A percentile compares a stretch with the other conserved stretches of the same genome.
phyloP scores from a whole-genome alignment of 23 red algal species.

The Gracilaria gracilis region DNA sequence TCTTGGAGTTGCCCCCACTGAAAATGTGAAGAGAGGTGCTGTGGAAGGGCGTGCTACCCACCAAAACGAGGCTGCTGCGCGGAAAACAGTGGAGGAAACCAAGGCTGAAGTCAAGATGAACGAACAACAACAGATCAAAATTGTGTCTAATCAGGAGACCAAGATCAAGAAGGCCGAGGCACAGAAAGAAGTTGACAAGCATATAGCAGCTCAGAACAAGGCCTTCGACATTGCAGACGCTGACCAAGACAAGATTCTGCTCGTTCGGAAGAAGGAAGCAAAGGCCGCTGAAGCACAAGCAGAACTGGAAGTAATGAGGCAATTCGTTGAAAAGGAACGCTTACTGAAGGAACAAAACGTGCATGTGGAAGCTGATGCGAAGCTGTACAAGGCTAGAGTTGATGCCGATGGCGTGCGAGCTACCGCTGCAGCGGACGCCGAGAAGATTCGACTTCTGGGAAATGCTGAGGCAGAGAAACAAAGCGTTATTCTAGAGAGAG shows the following conservation, averaged over 20 bases:
- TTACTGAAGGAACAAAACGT: constrained; percentile 41
- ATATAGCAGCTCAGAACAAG: constrained; percentile 39
- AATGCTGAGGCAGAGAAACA: constrained; percentile 63
- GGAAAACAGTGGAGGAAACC: constrained; percentile 18
- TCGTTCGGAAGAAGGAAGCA: constrained; percentile 46
- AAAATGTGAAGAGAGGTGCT: constrained; percentile 69
- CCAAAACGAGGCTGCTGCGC: constrained; percentile 23
- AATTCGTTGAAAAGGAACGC: constrained; percentile 54
- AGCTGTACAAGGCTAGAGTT: constrained; percentile 55
- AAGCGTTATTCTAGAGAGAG: constrained; percentile 22
- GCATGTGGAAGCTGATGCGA: constrained; percentile 67
- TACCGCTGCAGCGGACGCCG: constrained; percentile 43
- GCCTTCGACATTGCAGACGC: constrained; percentile 55
- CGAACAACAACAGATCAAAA: constrained; percentile 29
- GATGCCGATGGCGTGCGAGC: constrained; percentile 62
- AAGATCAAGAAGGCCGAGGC: constrained; percentile 40
- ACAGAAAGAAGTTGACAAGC: constrained; percentile 44
- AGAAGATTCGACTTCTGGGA: constrained; percentile 31
- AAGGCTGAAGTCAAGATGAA: constrained; percentile 59
- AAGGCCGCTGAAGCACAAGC: constrained; percentile 58
- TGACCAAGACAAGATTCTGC: constrained; percentile 45
- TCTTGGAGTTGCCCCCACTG: constrained; percentile 71
- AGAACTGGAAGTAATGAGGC: constrained; percentile 44
- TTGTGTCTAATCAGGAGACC: constrained; percentile 35
- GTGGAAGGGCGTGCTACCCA: constrained; percentile 60